Evolutionary conservation across 1,284 basidiomycete species (phyloP), one percentile per base, ranked within the genome.

Genomic region (Athelia psychrophila): DNA sequence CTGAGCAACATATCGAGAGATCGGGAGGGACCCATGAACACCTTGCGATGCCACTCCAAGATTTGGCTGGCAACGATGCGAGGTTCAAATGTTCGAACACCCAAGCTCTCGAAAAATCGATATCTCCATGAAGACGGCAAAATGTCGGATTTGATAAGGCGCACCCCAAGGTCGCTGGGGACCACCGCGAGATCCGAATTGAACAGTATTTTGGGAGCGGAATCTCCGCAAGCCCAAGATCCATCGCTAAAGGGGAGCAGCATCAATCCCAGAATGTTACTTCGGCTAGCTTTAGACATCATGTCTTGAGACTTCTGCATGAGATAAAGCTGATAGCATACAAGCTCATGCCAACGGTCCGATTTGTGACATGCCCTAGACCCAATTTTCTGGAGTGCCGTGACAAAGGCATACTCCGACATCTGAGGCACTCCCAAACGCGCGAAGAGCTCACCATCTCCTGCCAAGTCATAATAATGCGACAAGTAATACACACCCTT

Each of bases 131-230:
- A 57, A 20, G 30, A 52, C 18, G 19, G 3, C 2, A 23, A 6
- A 27, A 59, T 50, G 27, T 47, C 47, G 0, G 47, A 51, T n/a
- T 50, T 46, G 42, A 57, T 50, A 30, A 50, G 51, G 6, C 48
- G 52, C 4, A 58, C 30, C 22, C 38, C 52, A 20, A 60, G 47
- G 27, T 54, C 56, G 18, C 46, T 35, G 9, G 56, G 58, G 27
- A 57, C 44, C 22, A 48, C 20, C 8, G 19, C 44, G 10, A 46
- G 24, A 4, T 23, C 10, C 9, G 44, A 46, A 20, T 23, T 20
- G 22, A 46, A 46, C 4, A 22, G 10, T n/a, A 46, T 27, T 6
- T 12, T 27, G 22, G 44, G 24, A 24, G 44, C 24, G 9, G 22
- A 23, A 24, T 23, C 16, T 23, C 22, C 44, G 24, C n/a, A 12